These are phyloP conservation scores for Aspergillus caelatus DNA, from an alignment of 2,329 filamentous ascomycete genomes.

Conservation along the genomic window DNA sequence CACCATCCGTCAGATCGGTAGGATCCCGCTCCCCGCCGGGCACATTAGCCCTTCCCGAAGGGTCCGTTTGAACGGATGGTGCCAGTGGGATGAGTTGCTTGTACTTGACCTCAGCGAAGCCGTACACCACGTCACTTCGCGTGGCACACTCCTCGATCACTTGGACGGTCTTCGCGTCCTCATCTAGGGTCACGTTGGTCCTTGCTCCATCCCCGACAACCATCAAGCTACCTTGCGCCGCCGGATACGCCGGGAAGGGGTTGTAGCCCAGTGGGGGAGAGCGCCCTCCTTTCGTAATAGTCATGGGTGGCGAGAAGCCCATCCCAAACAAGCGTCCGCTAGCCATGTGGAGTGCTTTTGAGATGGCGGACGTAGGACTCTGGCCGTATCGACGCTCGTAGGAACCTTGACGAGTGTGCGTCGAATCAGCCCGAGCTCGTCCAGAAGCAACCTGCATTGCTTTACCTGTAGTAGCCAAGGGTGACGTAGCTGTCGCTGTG, in stretches of 20 bases:
- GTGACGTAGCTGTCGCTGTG: constrained; percentile 69
- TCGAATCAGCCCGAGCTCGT: constrained; percentile 60
- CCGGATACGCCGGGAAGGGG: constrained; percentile 83
- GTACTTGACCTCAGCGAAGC: constrained; percentile 98
- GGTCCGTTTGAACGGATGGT: constrained; percentile 61
- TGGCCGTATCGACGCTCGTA: constrained; percentile 79
- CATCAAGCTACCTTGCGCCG: constrained; percentile 70
- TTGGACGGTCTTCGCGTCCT: constrained; percentile 77
- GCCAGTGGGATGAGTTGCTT: constrained; percentile 91
- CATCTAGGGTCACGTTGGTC: constrained; percentile 65
- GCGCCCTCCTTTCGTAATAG: constrained; percentile 47
- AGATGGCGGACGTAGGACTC: constrained; percentile 78
- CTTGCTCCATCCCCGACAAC: constrained; percentile 65
- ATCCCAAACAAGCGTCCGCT: constrained; percentile 63
- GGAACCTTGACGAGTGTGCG: constrained; percentile 74
- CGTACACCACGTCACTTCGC: constrained; percentile 92
- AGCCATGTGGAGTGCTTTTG: constrained; percentile 92
- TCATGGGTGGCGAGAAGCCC: constrained; percentile 53
- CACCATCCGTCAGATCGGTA: constrained; percentile 67
- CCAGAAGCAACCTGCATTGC: constrained; percentile 75
- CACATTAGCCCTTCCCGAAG: constrained; percentile 28
- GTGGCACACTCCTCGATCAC: constrained; percentile 90
- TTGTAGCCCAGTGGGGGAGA: constrained; percentile 56
- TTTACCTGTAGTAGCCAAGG: constrained; percentile 67
- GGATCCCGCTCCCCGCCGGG: constrained; percentile 38